Conservation (phyloP, 2,329 filamentous ascomycete species). For the Myriangium duriaei region DNA sequence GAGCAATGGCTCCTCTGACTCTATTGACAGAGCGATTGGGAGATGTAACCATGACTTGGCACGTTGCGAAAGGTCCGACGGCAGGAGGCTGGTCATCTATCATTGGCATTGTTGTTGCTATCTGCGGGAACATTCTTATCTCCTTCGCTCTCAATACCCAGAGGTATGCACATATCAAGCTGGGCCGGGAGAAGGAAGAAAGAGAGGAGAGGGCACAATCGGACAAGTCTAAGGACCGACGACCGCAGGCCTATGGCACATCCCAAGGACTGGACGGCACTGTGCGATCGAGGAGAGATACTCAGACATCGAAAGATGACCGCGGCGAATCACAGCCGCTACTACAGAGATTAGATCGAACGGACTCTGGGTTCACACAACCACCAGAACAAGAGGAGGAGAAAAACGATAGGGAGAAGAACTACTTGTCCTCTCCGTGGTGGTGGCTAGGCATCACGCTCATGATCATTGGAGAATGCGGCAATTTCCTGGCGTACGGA, state of each 20-base stretch:
- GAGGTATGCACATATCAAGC: constrained; percentile 80
- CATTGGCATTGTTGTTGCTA: constrained; percentile 88
- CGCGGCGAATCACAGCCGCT: constrained; percentile 5
- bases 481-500: constrained; percentile 94
- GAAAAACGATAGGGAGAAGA: constrained; percentile 41
- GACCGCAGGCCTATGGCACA: constrained; percentile 31
- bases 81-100: constrained; percentile 65
- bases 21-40: too few species aligned
- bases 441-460: constrained; percentile 94
- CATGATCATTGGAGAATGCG: constrained; percentile 85
- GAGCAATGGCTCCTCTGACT: too few species aligned
- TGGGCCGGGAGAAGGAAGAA: constrained; percentile 57
- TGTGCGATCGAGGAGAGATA: not conserved
- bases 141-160: constrained; percentile 94
- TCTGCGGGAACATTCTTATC: constrained; percentile 85
- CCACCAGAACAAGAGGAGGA: constrained; percentile 11
- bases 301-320: constrained; percentile 1
- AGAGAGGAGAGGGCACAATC: constrained; percentile 21
- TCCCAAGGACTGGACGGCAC: constrained; percentile 16
- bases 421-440: constrained; percentile 80
- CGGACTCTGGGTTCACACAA: constrained; percentile 7
- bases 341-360: not conserved
- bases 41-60: too few species aligned
- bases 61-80: constrained; percentile 10
- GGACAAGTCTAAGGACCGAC: constrained; percentile 15